A percentile compares a stretch with the other conserved stretches of the same genome.
These are phyloP conservation scores for Truncatella angustata DNA, from an alignment of 2,329 filamentous ascomycete genomes.

Conservation along the genomic window DNA sequence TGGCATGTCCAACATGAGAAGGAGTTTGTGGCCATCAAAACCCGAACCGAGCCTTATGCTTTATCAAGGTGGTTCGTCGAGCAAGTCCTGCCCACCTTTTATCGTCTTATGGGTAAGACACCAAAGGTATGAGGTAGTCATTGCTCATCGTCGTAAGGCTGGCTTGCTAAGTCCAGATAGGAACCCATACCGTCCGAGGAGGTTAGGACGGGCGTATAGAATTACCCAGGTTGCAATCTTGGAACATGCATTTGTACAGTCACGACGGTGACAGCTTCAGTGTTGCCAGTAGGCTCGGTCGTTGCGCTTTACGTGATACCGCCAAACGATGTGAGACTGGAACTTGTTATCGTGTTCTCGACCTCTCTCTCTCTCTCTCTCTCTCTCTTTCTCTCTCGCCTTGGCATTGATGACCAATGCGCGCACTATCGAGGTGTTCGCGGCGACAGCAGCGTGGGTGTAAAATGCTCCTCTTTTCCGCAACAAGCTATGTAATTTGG, in stretches of 20 bases:
- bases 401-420: constrained; percentile 23
- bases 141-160: background rate
- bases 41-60: constrained; percentile 12
- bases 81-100: constrained; percentile 17
- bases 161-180: background rate
- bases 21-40: constrained; percentile 22
- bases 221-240: constrained; percentile 14
- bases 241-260: constrained; percentile 15
- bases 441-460: constrained; percentile 26
- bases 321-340: constrained; percentile 19
- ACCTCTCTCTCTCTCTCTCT: constrained; percentile 22
- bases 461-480: background rate
- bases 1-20: constrained; percentile 15
- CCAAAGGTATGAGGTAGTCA: constrained; percentile 5
- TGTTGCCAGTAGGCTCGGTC: constrained; percentile 25
- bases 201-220: constrained; percentile 12
- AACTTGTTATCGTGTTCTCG: constrained; percentile 21
- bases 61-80: constrained; percentile 19
- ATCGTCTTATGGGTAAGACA: constrained; percentile 13
- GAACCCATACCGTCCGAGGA: background rate
- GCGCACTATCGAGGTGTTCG: constrained; percentile 26
- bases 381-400: constrained; percentile 22
- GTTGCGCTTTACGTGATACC: constrained; percentile 26
- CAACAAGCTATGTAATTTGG: background rate
- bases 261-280: constrained; percentile 23